Base-by-base conservation (phyloP, 2,329 filamentous ascomycete genomes). In the Penicillium freii region DNA sequence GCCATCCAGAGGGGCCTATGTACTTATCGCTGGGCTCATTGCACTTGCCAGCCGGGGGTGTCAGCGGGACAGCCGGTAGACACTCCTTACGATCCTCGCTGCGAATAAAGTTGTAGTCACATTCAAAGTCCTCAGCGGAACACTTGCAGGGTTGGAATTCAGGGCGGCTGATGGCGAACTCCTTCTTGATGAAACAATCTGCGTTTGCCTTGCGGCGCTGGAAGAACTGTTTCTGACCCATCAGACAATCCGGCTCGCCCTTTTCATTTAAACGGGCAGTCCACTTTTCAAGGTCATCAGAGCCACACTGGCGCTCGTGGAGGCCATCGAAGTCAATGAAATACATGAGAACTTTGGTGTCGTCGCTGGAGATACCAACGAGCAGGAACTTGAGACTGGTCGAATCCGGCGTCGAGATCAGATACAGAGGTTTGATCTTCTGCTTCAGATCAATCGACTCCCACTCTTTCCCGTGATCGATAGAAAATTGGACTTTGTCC, bases 171-270 rank as follows among this genome's bases (percentile, higher is more conserved):
- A 94, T 89, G 69, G 91, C 86, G 78, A 96, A 97, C 52, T 93
- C 86, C 59, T 90, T 82, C 66, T 90, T 89, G 65, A 97, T 82
- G 72, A 97, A 96, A 75, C 95, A 99, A 59, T 96, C 86, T 19
- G 90, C 88, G 66, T 90, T 84, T 71, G 91, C 89, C 80, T 95
- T 97, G 66, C 94, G 87, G 62, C 94, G 86, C 54, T 81, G 83
- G 75, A 89, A 99, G 61, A 84, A 91, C 71, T 97, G 93, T 68
- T 88, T 96, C 72, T 96, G 92, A 21, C 94, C 94, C 93, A 99
- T 97, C 63, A 99, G 80, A 73, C 94, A 99, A 50, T 87, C 90
- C 2, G 92, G 84, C 51, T 96, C 84, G 33, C 89, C 89, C 23
- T 96, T 84, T 31, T 89, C 84, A 69, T 96, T 88, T 38, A 90